Conservation (phyloP, 1,284 basidiomycete species). For the Ceratobasidium sp. region DNA sequence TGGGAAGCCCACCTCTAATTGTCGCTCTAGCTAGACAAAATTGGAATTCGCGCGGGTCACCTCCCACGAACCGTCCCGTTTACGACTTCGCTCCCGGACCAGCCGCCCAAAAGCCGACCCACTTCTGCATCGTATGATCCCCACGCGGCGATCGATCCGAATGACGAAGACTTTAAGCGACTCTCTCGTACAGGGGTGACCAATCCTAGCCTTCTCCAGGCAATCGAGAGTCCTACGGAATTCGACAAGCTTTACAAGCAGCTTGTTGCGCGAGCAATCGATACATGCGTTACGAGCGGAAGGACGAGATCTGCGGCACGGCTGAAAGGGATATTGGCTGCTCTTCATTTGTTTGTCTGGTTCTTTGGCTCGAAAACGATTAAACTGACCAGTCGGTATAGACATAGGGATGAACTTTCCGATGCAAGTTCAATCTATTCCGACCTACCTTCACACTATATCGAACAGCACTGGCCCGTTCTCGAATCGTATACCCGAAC, state of each 20-base stretch:
- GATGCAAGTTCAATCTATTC: slow-evolving; percentile 78
- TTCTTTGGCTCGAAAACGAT: neutral
- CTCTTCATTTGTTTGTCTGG: slow-evolving; percentile 81
- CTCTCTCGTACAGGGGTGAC: slow-evolving; percentile 50
- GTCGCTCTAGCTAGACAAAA: slow-evolving; percentile 76
- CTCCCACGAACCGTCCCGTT: slow-evolving; percentile 83
- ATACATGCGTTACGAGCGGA: slow-evolving; percentile 83
- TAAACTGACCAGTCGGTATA: slow-evolving; percentile 56
- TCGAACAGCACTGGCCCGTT: slow-evolving; percentile 74
- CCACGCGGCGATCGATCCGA: slow-evolving; percentile 1
- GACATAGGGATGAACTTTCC: slow-evolving; percentile 73
- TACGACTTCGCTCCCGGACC: slow-evolving; percentile 61
- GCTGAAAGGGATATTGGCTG: slow-evolving; percentile 86
- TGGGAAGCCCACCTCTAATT: neutral
- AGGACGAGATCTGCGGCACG: slow-evolving; percentile 87
- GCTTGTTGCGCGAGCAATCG: slow-evolving; percentile 84
- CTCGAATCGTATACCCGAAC: slow-evolving; percentile 83
- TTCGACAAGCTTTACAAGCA: slow-evolving; percentile 83
- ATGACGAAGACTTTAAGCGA: slow-evolving; percentile 49
- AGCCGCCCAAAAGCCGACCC: slow-evolving; percentile 36
- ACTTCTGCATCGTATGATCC: slow-evolving; percentile 24
- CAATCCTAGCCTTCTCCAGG: slow-evolving; percentile 74
- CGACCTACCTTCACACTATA: slow-evolving; percentile 86
- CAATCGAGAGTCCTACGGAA: slow-evolving; percentile 68
- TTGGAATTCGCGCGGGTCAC: slow-evolving; percentile 81